phyloP scores from a whole-genome alignment of 2,329 filamentous ascomycete species.

The Paraphoma sp. region DNA sequence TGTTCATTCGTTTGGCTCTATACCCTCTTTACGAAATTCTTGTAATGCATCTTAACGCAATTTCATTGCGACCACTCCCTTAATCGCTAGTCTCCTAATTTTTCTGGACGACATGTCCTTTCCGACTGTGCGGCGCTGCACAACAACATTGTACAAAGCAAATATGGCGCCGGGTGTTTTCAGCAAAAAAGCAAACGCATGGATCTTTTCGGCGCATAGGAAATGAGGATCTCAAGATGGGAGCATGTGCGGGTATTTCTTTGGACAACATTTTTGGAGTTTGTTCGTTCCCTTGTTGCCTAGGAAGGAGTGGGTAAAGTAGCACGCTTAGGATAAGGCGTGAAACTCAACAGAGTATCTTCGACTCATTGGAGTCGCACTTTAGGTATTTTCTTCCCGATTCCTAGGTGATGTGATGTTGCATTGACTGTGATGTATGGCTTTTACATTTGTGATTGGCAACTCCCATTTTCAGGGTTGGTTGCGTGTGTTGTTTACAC shows the following conservation, averaged over 20 bases:
- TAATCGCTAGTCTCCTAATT: not conserved
- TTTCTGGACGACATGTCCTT: not conserved
- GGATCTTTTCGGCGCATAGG: not conserved
- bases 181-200: not conserved
- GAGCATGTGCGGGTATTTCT: not conserved
- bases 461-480: no score
- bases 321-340: no score
- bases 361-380: no score
- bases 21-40: not conserved
- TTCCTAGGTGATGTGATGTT: no score
- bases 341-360: no score
- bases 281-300: not conserved
- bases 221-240: not conserved
- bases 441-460: no score
- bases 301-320: no score
- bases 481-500: slow-evolving; percentile 26
- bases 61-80: not conserved
- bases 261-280: not conserved
- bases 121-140: not conserved
- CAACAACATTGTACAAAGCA: not conserved
- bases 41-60: not conserved
- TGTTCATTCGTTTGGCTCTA: not conserved
- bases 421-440: no score
- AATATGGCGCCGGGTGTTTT: not conserved
- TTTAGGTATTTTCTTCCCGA: no score